A percentile compares a stretch with the other conserved stretches of the same genome.
These are phyloP conservation scores for Lanzia echinophila DNA, from an alignment of 2,329 filamentous ascomycete genomes.

Conservation along the genomic window DNA sequence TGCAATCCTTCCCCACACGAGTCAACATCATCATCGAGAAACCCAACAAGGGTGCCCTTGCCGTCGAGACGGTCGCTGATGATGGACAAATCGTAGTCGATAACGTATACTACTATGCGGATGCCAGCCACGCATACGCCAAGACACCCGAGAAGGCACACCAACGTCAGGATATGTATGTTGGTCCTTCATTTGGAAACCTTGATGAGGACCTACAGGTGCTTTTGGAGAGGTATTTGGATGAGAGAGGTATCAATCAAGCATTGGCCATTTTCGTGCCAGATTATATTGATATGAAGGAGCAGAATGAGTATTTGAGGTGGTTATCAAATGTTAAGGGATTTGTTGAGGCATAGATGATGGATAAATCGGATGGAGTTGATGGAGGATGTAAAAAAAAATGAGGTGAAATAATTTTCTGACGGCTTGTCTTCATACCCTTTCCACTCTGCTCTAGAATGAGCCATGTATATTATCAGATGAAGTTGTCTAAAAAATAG, in stretches of 20 bases:
- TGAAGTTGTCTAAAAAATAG: background rate
- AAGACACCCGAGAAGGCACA: constrained; percentile 71
- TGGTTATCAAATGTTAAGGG: constrained; percentile 86
- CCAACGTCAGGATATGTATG: constrained; percentile 71
- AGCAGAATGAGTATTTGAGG: constrained; percentile 90
- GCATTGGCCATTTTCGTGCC: constrained; percentile 84
- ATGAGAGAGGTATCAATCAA: constrained; percentile 87
- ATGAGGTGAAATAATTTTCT: background rate
- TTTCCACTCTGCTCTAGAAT: constrained; percentile 19
- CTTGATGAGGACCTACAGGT: constrained; percentile 94
- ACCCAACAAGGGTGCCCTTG: constrained; percentile 73
- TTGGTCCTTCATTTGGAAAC: constrained; percentile 86
- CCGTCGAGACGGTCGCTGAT: constrained; percentile 79
- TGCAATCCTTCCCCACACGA: constrained; percentile 65
- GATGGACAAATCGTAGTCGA: constrained; percentile 83
- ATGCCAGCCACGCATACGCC: constrained; percentile 69
- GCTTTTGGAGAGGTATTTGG: constrained; percentile 85
- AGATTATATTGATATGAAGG: constrained; percentile 96
- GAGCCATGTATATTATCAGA: background rate
- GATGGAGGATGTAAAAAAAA: background rate
- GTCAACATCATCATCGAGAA: constrained; percentile 88
- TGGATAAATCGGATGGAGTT: background rate
- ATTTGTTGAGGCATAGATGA: constrained; percentile 65
- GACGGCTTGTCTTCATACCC: constrained; percentile 23
- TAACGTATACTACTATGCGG: constrained; percentile 81